Evolutionary conservation across 2,329 filamentous ascomycete species (phyloP).

Genomic region (Pseudogymnoascus destructans): DNA sequence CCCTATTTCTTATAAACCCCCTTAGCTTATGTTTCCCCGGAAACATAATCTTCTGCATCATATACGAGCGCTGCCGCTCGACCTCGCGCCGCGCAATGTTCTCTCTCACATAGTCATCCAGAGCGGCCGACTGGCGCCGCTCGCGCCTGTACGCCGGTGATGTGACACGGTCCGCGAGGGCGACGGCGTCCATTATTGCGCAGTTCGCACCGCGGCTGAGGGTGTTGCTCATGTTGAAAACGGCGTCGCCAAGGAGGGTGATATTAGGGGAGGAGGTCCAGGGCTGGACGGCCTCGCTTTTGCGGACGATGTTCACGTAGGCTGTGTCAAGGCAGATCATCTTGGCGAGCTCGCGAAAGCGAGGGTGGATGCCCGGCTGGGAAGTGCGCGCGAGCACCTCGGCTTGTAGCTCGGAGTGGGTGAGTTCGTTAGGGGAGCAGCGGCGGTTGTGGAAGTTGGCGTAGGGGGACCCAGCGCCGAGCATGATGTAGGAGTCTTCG

Average conservation of each 20-base stretch:
- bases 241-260: conserved; percentile 21
- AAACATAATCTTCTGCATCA: conserved; percentile 22
- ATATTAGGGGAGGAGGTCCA: conserved; percentile 17
- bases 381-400: conserved; percentile 20
- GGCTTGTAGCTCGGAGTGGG: conserved; percentile 18
- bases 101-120: conserved; percentile 15
- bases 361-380: conserved; percentile 17
- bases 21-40: conserved; percentile 19
- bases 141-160: background rate
- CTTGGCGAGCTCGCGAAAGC: conserved; percentile 17
- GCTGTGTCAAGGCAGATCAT: conserved; percentile 17
- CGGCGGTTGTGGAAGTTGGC: conserved; percentile 18
- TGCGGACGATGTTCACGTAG: conserved; percentile 18
- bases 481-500: conserved; percentile 24
- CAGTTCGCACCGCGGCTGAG: conserved; percentile 23
- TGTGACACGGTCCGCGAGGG: conserved; percentile 17
- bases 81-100: conserved; percentile 19
- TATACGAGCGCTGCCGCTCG: conserved; percentile 18
- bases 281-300: conserved; percentile 17
- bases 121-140: conserved; percentile 8
- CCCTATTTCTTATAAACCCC: conserved; percentile 16
- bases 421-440: conserved; percentile 16
- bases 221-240: conserved; percentile 22
- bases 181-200: conserved; percentile 20
- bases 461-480: conserved; percentile 18